Conservation (phyloP, 176 grass and related monocot species). For the Urochloa ruziziensis region DNA sequence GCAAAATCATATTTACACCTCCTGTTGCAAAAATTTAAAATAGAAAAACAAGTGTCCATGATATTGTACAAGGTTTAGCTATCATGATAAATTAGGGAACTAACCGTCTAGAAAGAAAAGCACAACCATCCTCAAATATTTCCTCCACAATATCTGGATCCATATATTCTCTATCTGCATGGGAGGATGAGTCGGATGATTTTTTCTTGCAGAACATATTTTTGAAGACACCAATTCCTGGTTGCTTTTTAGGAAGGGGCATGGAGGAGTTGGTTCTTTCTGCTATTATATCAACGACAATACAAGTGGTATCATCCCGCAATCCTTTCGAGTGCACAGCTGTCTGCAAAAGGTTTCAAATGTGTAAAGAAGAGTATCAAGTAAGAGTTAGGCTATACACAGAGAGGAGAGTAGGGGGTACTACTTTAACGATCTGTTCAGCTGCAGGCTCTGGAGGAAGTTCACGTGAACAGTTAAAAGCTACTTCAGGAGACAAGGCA, state of each 20-base stretch:
- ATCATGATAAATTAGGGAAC: conserved; percentile 28
- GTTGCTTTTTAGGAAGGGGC: conserved; percentile 66
- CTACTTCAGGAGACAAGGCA: conserved; percentile 67
- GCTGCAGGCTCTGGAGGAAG: conserved; percentile 67
- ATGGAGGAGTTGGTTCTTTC: conserved; percentile 53
- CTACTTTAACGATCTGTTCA: conserved; percentile 88
- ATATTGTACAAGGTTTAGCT: background rate
- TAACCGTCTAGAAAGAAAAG: conserved; percentile 71
- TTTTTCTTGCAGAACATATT: conserved; percentile 79
- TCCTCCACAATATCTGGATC: conserved; percentile 82
- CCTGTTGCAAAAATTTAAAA: background rate
- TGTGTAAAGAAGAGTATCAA: conserved; percentile 15
- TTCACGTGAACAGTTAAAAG: conserved; percentile 64
- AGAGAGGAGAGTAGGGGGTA: background rate
- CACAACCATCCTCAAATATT: conserved; percentile 88
- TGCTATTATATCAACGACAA: conserved; percentile 80
- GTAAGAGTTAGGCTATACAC: background rate
- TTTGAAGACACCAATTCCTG: conserved; percentile 85
- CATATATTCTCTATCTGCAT: conserved; percentile 60
- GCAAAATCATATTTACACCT: conserved; percentile 8
- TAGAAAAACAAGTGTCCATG: background rate
- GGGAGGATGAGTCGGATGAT: conserved; percentile 60
- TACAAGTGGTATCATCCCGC: conserved; percentile 94
- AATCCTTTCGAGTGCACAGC: conserved; percentile 83
- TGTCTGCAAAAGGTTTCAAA: conserved; percentile 57